Evolutionary conservation across 139 green algal genomes (phyloP).

Genomic region (Chlamydomonas sp.): DNA sequence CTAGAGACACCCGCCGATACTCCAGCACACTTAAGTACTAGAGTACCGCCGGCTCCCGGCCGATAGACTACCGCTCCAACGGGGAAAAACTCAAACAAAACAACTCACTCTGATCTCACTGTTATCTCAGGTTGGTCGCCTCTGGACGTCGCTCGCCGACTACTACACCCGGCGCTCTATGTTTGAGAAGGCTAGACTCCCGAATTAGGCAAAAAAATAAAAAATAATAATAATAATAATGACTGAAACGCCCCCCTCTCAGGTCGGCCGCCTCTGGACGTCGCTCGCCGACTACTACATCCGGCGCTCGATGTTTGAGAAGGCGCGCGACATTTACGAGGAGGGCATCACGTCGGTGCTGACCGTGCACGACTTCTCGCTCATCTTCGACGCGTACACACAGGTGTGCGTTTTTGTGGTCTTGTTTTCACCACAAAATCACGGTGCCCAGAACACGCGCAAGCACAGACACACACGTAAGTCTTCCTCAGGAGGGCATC

Average conservation of each 20-base stretch:
- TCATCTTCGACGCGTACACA: slow-evolving; percentile 96
- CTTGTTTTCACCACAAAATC: no score
- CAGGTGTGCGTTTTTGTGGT: slow-evolving; percentile 27
- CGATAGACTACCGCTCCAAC: no score
- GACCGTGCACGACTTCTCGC: slow-evolving; percentile 87
- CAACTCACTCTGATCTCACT: neutral
- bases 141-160: slow-evolving; percentile 93
- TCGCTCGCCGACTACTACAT: slow-evolving; percentile 97
- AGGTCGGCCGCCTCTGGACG: slow-evolving; percentile 92
- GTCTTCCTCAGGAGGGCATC: slow-evolving; percentile 94
- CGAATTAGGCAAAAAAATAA: no score
- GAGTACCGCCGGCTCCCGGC: no score
- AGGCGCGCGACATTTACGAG: slow-evolving; percentile 94
- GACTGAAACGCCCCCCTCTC: neutral
- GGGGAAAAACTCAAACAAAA: no score
- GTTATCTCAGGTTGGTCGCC: slow-evolving; percentile 64
- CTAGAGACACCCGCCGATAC: no score
- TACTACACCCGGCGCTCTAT: slow-evolving; percentile 91
- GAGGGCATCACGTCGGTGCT: slow-evolving; percentile 80
- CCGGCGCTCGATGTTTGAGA: slow-evolving; percentile 85
- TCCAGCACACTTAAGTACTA: no score
- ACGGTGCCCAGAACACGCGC: no score
- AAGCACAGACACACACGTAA: no score
- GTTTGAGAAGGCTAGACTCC: slow-evolving; percentile 87
- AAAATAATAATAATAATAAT: no score